Conservation (phyloP, 179 eudicot species). For the Vitellaria paradoxa region DNA sequence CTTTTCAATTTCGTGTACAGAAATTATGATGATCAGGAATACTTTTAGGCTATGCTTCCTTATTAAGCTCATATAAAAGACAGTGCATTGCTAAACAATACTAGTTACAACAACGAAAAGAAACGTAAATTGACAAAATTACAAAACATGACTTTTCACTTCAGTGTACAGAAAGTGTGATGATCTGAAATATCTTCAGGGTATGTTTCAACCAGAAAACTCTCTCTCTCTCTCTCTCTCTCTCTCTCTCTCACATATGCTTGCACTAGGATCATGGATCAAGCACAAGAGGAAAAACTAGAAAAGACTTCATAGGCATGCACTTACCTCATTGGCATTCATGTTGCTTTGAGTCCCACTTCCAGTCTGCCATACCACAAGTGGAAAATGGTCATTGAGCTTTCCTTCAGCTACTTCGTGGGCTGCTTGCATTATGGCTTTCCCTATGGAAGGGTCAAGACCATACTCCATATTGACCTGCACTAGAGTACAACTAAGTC, state of each 20-base stretch:
- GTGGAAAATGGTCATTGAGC: constrained; percentile 85
- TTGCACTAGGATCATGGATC: no score
- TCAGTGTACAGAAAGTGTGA: not conserved
- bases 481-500: constrained; percentile 16
- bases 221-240: not conserved
- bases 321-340: constrained; percentile 95
- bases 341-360: constrained; percentile 99
- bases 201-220: not conserved
- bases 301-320: constrained; percentile 5
- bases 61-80: no score
- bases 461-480: constrained; percentile 98
- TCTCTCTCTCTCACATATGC: not conserved
- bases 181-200: not conserved
- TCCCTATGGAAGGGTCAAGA: constrained; percentile 88
- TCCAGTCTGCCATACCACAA: constrained; percentile 98
- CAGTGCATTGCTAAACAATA: not conserved
- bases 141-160: not conserved
- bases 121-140: not conserved
- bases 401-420: constrained; percentile 97
- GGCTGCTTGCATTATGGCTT: constrained; percentile 97
- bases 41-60: not conserved
- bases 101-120: not conserved
- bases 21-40: not conserved
- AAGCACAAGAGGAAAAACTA: not conserved
- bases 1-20: not conserved